A percentile compares a stretch with the other conserved stretches of the same genome.
Conservation (phyloP, 2,329 filamentous ascomycete species). For the Neofusicoccum cordaticola region DNA sequence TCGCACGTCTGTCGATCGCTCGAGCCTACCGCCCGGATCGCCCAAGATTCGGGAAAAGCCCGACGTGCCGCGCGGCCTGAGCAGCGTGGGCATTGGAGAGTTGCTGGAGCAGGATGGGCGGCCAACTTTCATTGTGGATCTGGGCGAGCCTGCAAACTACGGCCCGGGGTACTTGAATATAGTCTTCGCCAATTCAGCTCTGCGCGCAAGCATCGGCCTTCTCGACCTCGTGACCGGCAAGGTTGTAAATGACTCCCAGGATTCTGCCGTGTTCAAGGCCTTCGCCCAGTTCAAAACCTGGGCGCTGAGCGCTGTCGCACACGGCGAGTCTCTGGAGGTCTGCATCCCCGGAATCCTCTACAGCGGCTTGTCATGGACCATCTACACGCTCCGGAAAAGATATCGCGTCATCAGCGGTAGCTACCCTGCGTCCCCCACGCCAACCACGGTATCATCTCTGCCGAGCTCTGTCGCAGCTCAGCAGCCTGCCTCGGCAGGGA, state of each 20-base stretch:
- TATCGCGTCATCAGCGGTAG: constrained; percentile 65
- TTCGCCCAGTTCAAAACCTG: constrained; percentile 64
- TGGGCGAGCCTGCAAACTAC: constrained; percentile 57
- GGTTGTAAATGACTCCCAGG: constrained; percentile 33
- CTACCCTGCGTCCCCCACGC: constrained; percentile 19
- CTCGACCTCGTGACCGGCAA: constrained; percentile 57
- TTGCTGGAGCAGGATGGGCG: constrained; percentile 73
- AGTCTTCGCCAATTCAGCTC: constrained; percentile 65
- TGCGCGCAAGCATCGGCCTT: constrained; percentile 57
- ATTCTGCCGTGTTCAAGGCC: constrained; percentile 13
- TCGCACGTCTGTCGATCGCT: constrained; percentile 52
- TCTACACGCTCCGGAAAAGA: constrained; percentile 65
- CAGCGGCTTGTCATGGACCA: constrained; percentile 67
- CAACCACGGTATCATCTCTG: background rate
- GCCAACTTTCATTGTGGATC: constrained; percentile 73
- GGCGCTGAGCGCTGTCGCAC: constrained; percentile 57
- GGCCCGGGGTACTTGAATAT: constrained; percentile 56
- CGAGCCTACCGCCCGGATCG: constrained; percentile 39
- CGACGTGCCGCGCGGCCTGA: constrained; percentile 56
- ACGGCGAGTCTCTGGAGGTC: constrained; percentile 53
- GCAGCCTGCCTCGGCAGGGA: constrained; percentile 14
- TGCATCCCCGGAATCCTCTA: constrained; percentile 53
- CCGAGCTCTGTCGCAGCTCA: constrained; percentile 6
- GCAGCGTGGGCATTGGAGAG: constrained; percentile 66
- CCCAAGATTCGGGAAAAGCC: constrained; percentile 51